phyloP scores from a whole-genome alignment of 2,329 filamentous ascomycete species.

The Magnaporthiopsis poae region DNA sequence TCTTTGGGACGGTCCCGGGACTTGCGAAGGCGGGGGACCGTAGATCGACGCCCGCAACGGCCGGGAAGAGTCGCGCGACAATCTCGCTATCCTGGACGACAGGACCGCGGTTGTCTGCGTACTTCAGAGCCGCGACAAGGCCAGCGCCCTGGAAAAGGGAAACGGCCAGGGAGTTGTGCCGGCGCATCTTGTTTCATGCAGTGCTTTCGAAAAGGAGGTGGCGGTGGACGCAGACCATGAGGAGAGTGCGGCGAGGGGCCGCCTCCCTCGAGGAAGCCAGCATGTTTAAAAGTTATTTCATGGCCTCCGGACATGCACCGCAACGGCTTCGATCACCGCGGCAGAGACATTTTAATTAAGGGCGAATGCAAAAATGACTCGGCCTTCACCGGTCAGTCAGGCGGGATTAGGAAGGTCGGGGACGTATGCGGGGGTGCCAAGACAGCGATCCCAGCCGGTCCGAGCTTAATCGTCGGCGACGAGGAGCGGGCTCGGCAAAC shows the following conservation, averaged over 20 bases:
- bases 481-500: too few species aligned
- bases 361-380: background rate
- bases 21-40: background rate
- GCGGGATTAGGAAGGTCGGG: background rate
- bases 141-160: background rate
- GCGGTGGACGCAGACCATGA: background rate
- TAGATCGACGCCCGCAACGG: background rate
- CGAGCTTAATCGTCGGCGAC: background rate
- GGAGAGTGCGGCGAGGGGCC: background rate
- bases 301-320: too few species aligned
- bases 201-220: background rate
- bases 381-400: too few species aligned
- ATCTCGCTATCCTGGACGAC: background rate
- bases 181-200: background rate
- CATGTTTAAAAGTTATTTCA: too few species aligned
- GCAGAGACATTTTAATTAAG: background rate
- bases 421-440: background rate
- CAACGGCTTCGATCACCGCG: too few species aligned
- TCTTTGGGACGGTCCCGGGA: background rate
- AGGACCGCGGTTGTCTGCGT: constrained; percentile 2
- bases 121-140: background rate
- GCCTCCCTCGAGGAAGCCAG: too few species aligned
- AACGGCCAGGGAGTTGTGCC: background rate
- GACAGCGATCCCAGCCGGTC: background rate
- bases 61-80: background rate